These are phyloP conservation scores for Lipomyces orientalis DNA, from an alignment of 805 yeast genomes.

Conservation along the genomic window DNA sequence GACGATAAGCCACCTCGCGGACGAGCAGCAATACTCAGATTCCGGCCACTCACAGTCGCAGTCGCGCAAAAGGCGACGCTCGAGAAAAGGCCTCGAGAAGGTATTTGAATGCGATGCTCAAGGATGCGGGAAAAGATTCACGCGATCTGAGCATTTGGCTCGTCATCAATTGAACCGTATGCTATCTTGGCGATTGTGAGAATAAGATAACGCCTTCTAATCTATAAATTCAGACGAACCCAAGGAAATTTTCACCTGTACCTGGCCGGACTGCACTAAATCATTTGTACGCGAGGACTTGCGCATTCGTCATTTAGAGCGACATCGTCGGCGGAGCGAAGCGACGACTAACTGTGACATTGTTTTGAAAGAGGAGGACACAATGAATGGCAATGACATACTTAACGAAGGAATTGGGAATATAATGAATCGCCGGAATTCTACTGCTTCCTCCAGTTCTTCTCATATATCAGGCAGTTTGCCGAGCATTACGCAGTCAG, in stretches of 20 bases:
- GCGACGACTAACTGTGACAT: constrained; percentile 6
- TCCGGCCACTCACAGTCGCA: neutral
- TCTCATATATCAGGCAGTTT: neutral
- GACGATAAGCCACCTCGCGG: neutral
- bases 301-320: constrained; percentile 44
- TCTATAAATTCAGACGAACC: constrained; percentile 40
- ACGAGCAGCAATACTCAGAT: neutral
- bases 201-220: neutral
- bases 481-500: neutral
- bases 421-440: neutral
- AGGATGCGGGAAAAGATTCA: constrained; percentile 40
- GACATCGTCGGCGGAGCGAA: constrained; percentile 41
- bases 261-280: constrained; percentile 45
- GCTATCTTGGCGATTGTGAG: constrained; percentile 1
- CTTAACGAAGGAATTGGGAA: neutral
- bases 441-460: neutral
- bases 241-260: constrained; percentile 45
- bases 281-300: constrained; percentile 48
- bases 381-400: constrained; percentile 15
- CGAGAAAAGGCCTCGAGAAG: constrained; percentile 43
- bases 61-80: constrained; percentile 35
- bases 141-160: constrained; percentile 41
- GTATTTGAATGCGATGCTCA: constrained; percentile 41
- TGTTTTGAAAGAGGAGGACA: neutral
- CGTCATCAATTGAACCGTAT: constrained; percentile 43